Percentiles rank a stretch among this genome's conserved stretches.
phyloP scores from a whole-genome alignment of 306 rosid species.

The Urtica urens region DNA sequence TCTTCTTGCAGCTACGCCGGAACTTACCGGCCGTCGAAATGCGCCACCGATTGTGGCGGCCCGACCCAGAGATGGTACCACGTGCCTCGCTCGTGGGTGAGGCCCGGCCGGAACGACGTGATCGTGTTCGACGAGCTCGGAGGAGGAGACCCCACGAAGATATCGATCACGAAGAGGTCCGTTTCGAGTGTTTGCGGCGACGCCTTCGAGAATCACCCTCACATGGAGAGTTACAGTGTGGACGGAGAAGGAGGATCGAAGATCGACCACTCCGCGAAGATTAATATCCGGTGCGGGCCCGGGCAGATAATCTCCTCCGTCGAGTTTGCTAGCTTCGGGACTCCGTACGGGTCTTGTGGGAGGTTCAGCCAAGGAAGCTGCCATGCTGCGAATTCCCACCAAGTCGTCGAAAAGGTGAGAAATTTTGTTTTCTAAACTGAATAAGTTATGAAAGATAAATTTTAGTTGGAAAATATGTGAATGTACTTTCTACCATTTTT shows the following conservation, averaged over 20 bases:
- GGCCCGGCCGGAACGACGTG: constrained; percentile 59
- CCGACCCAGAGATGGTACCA: constrained; percentile 96
- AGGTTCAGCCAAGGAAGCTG: constrained; percentile 29
- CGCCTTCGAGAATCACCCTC: constrained; percentile 24
- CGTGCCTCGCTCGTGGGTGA: constrained; percentile 93
- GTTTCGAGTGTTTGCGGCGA: constrained; percentile 27
- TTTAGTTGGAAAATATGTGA: too few species aligned
- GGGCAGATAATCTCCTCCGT: constrained; percentile 29
- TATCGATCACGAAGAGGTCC: constrained; percentile 49
- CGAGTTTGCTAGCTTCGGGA: constrained; percentile 32
- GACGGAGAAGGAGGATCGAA: constrained; percentile 16
- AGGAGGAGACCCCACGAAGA: constrained; percentile 74
- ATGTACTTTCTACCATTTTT: too few species aligned
- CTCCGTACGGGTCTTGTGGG: constrained; percentile 30
- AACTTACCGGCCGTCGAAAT: constrained; percentile 44
- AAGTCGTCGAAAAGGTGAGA: constrained; percentile 26
- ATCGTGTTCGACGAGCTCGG: constrained; percentile 92
- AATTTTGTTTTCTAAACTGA: too few species aligned
- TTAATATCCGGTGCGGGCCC: constrained; percentile 22
- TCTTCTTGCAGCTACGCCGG: constrained; percentile 55
- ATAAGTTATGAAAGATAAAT: too few species aligned
- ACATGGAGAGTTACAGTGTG: constrained; percentile 3
- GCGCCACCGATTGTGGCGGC: constrained; percentile 76
- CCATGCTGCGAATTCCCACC: constrained; percentile 27
- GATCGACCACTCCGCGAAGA: constrained; percentile 11